Evolutionary conservation across 1,139 yeast genomes (phyloP), one percentile per base, ranked within the genome.

Genomic region (Lodderomyces oxycetoniae): DNA sequence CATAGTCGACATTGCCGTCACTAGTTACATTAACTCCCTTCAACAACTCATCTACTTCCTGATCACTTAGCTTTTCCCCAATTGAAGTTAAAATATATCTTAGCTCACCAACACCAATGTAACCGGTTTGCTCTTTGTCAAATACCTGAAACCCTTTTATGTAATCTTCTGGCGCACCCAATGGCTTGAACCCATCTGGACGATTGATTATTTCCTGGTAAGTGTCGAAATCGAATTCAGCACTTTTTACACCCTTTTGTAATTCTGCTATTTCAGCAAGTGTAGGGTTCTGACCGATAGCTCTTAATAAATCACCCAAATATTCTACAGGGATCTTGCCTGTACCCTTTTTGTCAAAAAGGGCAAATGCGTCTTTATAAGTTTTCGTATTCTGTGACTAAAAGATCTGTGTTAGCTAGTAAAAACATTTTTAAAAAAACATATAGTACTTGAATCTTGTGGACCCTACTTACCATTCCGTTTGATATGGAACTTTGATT

Each of bases 241-340:
- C 53, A 36, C 71, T 63, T 33, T 56, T 53, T 37, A 61, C 67
- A 44, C 55, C 57, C 40, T 67, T 62, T 61, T 84, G 87, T 43
- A 86, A 71, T 45, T 84, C 89, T 22, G 81, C 66, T 43, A 87
- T 83, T 61, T 87, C 95, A 17, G 91, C 87, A 50, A 86, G 74
- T 8, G 98, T 89, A 43, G 99, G 99, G 67, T 93, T 93, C 67
- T 91, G 97, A 22, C 98, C 98, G 41, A 91, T 91, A 3, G 98
- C 96, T 59, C 99, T 76, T 42, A 93, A 74, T 50, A 93, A 75
- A 55, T 93, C 98, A 27, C 97, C 98, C 39, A 93, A 73, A 41
- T 86, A 82, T 47, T 82, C 87, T 42, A 77, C 74, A n/a, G 96
- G 80, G 41, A 93, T 91, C 58, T 80, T 76, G 12, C 98, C 98